Conservation (phyloP, 176 grass and related monocot genomes). For the Oropetium thomaeum region DNA sequence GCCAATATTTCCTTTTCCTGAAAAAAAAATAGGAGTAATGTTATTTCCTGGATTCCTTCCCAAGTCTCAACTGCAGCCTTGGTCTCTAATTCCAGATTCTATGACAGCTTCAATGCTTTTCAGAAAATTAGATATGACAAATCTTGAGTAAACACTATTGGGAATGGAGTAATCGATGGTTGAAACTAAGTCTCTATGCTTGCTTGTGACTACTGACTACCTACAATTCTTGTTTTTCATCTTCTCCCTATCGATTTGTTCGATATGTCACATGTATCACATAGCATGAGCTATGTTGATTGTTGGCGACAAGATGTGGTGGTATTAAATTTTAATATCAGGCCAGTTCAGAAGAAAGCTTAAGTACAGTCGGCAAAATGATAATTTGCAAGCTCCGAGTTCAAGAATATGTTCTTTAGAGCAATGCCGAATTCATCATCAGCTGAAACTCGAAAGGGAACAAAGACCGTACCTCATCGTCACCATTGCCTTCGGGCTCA, state of each 20-base stretch:
- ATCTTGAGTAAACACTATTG: neutral
- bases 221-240: neutral
- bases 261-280: neutral
- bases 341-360: no score
- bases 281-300: neutral
- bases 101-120: neutral
- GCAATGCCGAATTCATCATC: neutral
- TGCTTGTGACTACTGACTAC: neutral
- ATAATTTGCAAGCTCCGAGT: no score
- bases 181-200: neutral
- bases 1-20: conserved; percentile 46
- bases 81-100: neutral
- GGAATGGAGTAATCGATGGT: neutral
- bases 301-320: no score
- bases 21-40: conserved; percentile 19
- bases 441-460: neutral
- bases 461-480: conserved; percentile 26
- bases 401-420: neutral
- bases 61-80: neutral
- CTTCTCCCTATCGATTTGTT: neutral
- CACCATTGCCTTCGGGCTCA: conserved; percentile 50
- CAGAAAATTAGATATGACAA: neutral
- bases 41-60: neutral
- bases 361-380: no score
- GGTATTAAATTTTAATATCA: no score